Evolutionary conservation across 805 yeast species (phyloP).

Genomic region (Clavispora fructus): DNA sequence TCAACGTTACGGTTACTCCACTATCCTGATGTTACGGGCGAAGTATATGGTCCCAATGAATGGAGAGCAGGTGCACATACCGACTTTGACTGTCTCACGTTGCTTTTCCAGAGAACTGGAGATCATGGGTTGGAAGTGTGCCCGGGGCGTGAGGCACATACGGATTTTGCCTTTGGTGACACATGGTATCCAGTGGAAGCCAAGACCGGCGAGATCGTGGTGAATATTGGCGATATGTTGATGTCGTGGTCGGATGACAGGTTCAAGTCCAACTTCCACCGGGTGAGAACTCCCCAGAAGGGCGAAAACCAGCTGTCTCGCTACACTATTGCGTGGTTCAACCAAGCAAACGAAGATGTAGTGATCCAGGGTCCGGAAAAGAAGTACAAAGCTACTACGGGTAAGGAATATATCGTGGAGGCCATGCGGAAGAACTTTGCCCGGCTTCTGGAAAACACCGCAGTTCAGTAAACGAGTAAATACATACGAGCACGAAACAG

Average conservation of each 20-base stretch:
- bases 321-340: conserved; percentile 29
- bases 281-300: conserved; percentile 24
- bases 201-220: conserved; percentile 27
- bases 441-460: conserved; percentile 1
- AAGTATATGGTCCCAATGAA: conserved; percentile 14
- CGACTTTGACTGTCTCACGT: conserved; percentile 30
- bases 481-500: too few relatives aligned
- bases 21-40: conserved; percentile 23
- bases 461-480: background rate
- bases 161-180: conserved; percentile 29
- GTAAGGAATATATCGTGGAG: conserved; percentile 25
- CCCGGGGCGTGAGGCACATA: conserved; percentile 32
- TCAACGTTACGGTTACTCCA: conserved; percentile 29
- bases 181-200: conserved; percentile 31
- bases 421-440: conserved; percentile 28
- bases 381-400: conserved; percentile 19
- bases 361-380: conserved; percentile 12
- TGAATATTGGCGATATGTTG: conserved; percentile 34
- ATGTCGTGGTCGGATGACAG: conserved; percentile 34
- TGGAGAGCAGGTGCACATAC: conserved; percentile 38
- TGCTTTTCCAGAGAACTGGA: conserved; percentile 29
- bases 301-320: conserved; percentile 25
- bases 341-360: conserved; percentile 28
- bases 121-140: conserved; percentile 33
- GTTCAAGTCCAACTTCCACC: conserved; percentile 28